These are phyloP conservation scores for Populus deltoides DNA, from an alignment of 345 rosid species.

Conservation along the genomic window DNA sequence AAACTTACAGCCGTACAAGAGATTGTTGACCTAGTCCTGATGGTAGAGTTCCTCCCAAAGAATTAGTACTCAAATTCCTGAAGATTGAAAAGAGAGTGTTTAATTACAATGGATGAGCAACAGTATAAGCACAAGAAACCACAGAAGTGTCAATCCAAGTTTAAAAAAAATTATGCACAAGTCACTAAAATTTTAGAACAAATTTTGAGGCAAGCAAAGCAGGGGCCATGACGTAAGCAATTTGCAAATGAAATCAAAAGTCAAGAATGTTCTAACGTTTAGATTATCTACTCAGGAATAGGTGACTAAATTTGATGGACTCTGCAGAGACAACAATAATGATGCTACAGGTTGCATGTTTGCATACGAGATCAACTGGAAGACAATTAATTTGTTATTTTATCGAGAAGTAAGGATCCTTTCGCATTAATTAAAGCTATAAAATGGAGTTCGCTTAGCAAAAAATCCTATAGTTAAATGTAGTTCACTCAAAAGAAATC, in stretches of 20 bases:
- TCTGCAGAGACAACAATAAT: background rate
- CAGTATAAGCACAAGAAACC: background rate
- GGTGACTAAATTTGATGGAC: background rate
- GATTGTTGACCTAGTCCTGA: constrained; percentile 70
- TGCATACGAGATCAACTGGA: background rate
- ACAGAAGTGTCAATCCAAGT: background rate
- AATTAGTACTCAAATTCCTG: constrained; percentile 86
- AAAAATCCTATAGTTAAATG: background rate
- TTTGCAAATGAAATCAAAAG: background rate
- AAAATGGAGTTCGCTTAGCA: background rate
- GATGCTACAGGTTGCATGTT: background rate
- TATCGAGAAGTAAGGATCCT: background rate
- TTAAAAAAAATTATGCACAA: background rate
- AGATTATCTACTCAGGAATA: no score
- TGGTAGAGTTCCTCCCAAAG: constrained; percentile 70
- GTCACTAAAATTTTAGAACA: background rate
- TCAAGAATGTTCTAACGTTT: background rate
- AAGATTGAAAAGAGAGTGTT: background rate
- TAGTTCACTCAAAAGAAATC: background rate
- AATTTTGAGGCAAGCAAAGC: background rate
- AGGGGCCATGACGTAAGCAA: background rate
- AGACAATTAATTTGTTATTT: background rate
- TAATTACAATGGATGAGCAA: background rate
- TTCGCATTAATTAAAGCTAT: background rate
- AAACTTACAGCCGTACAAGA: constrained; percentile 72